A percentile compares a stretch with the other conserved stretches of the same genome.
Evolutionary conservation across 306 rosid species (phyloP).

Genomic region (Fagus crenata): DNA sequence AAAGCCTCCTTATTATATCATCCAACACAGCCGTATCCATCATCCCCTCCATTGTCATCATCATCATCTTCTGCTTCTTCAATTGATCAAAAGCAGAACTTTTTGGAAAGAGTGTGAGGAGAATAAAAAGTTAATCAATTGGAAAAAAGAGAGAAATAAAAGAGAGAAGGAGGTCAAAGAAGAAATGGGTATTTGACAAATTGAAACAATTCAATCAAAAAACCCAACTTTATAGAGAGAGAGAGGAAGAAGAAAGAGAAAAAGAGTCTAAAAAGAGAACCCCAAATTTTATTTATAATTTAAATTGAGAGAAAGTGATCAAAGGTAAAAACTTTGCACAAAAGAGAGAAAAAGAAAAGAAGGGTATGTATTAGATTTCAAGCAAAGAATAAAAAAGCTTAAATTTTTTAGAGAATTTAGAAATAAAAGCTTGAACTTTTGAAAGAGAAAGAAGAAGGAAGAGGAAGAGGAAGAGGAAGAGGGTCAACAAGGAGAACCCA

Average conservation of each 20-base stretch:
- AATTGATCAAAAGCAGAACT: not conserved
- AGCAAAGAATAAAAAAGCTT: not conserved
- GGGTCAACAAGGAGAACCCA: constrained; percentile 27
- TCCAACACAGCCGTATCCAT: constrained; percentile 72
- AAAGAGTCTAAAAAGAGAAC: constrained; percentile 5
- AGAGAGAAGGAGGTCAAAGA: not conserved
- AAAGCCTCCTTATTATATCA: constrained; percentile 76
- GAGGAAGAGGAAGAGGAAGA: constrained; percentile 1
- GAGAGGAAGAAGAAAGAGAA: constrained; percentile 34
- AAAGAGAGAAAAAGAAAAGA: constrained; percentile 4
- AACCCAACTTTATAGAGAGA: constrained; percentile 7
- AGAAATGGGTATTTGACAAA: constrained; percentile 18
- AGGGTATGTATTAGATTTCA: not conserved
- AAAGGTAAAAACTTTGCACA: constrained; percentile 28
- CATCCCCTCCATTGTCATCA: constrained; percentile 82
- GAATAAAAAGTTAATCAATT: not conserved
- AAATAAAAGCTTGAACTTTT: not conserved
- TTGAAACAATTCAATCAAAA: not conserved
- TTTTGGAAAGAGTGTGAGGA: constrained; percentile 3
- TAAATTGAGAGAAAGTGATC: constrained; percentile 11
- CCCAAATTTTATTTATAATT: not conserved
- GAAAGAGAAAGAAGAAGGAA: not conserved
- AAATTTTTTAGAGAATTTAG: not conserved
- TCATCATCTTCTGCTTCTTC: constrained; percentile 42
- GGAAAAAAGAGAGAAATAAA: not conserved